A percentile compares a stretch with the other conserved stretches of the same genome.
Evolutionary conservation across 2,329 filamentous ascomycete genomes (phyloP).

Genomic region (Hymenoscyphus linearis): DNA sequence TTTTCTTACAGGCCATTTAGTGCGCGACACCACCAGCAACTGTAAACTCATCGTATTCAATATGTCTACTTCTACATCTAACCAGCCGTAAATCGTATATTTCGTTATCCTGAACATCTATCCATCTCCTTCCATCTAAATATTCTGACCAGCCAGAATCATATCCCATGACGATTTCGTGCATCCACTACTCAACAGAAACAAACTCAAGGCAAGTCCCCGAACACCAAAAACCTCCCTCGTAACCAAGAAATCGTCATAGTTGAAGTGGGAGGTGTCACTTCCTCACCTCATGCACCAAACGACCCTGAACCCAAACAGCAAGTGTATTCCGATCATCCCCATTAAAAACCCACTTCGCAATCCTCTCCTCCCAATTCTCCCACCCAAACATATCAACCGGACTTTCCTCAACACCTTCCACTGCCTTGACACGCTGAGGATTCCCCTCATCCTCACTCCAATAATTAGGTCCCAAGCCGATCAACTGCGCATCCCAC

Average conservation of each 20-base stretch:
- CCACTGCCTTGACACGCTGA: not conserved
- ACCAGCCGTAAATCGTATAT: not conserved
- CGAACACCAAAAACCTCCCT: not conserved
- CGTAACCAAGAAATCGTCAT: not conserved
- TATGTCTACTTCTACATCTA: not conserved
- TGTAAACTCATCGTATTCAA: not conserved
- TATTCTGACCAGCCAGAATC: not conserved
- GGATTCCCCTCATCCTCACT: conserved; percentile 37
- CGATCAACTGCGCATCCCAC: conserved; percentile 85
- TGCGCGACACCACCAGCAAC: too few relatives aligned
- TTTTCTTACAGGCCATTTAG: too few relatives aligned
- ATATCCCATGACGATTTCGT: not conserved
- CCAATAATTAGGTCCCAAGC: conserved; percentile 42
- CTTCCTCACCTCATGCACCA: conserved; percentile 58
- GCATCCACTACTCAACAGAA: not conserved
- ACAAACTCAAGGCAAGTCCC: not conserved
- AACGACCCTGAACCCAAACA: conserved; percentile 82
- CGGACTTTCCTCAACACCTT: conserved; percentile 44
- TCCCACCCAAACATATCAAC: conserved; percentile 93
- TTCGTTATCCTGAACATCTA: not conserved
- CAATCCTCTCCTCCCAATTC: conserved; percentile 76
- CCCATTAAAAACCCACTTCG: conserved; percentile 92
- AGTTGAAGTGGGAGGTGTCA: not conserved
- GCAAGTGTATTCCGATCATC: conserved; percentile 85
- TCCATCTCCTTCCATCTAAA: not conserved